Conservation (phyloP, 371 early-diverging fungal genomes). For the Mucor irregularis region DNA sequence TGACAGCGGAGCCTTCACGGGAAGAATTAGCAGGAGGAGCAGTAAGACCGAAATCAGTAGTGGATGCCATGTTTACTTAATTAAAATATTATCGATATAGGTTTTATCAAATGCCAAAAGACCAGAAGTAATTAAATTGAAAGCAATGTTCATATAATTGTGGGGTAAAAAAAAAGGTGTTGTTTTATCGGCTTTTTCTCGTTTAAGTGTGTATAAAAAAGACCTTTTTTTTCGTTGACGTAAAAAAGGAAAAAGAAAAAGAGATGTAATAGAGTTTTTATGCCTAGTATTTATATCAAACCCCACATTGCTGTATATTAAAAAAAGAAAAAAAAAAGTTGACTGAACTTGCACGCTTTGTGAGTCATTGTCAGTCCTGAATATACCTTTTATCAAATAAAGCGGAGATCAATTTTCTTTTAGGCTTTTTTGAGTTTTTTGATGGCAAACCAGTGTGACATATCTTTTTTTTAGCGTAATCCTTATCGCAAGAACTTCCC, state of each 20-base stretch:
- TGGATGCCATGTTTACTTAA: slow-evolving; percentile 36
- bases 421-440: background rate
- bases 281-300: background rate
- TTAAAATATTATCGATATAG: slow-evolving; percentile 47
- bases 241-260: background rate
- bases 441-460: background rate
- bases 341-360: background rate
- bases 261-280: background rate
- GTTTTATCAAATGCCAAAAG: slow-evolving; percentile 51
- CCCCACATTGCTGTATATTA: background rate
- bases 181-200: background rate
- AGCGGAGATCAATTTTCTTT: background rate
- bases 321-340: background rate
- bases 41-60: slow-evolving; percentile 17
- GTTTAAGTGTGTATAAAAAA: background rate
- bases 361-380: slow-evolving; percentile 2
- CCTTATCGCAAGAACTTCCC: too few species aligned
- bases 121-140: slow-evolving; percentile 51
- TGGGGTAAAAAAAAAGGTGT: background rate
- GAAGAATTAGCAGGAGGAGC: slow-evolving; percentile 19
- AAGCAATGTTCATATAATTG: slow-evolving; percentile 43
- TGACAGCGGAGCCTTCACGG: slow-evolving; percentile 40
- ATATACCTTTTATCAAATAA: background rate
- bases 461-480: background rate
- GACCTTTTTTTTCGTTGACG: background rate